Conservation (phyloP, 78 protist genomes). For the Monocercomonoides exilis region DNA sequence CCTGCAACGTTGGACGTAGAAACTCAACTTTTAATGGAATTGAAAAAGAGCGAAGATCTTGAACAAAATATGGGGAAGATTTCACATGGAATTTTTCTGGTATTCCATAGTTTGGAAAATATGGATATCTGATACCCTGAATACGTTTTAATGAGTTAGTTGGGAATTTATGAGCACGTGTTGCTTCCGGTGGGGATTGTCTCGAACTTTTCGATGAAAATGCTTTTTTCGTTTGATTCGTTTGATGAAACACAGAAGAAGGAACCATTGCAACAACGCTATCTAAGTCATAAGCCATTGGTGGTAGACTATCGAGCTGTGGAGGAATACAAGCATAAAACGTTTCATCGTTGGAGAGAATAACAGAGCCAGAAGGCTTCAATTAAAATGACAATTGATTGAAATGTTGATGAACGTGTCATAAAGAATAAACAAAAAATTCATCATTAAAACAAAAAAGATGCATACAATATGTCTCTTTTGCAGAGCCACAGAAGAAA, state of each 20-base stretch:
- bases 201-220: not conserved
- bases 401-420: too few species aligned
- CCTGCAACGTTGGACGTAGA: not conserved
- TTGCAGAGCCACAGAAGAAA: too few species aligned
- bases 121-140: not conserved
- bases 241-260: not conserved
- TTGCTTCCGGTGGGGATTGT: not conserved
- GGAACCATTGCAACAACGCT: not conserved
- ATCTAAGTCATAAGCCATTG: not conserved
- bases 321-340: not conserved
- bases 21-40: not conserved
- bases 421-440: too few species aligned
- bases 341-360: not conserved
- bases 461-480: too few species aligned
- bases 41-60: not conserved
- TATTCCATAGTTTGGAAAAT: not conserved
- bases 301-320: not conserved
- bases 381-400: too few species aligned
- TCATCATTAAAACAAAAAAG: too few species aligned
- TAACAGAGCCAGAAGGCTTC: not conserved
- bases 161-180: not conserved
- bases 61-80: too few species aligned
- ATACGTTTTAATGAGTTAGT: not conserved
- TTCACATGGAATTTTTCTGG: too few species aligned
- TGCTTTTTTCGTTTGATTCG: not conserved